Evolutionary conservation across 2,329 filamentous ascomycete genomes (phyloP).

Genomic region (Fusarium redolens): DNA sequence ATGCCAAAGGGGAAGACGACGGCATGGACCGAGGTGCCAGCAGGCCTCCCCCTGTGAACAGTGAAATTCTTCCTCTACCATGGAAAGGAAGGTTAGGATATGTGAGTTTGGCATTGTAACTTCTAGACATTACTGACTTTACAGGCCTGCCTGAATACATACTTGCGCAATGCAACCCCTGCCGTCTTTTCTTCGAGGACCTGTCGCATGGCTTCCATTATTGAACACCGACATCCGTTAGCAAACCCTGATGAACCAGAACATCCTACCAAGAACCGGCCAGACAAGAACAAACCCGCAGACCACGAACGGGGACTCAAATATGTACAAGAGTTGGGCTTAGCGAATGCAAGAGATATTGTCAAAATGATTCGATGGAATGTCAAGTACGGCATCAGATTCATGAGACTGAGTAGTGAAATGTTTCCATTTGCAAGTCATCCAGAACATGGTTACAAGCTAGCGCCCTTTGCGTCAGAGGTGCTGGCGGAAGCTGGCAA

Average conservation of each 20-base stretch:
- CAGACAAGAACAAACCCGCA: conserved; percentile 77
- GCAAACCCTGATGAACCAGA: conserved; percentile 79
- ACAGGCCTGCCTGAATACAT: conserved; percentile 90
- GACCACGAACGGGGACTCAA: conserved; percentile 73
- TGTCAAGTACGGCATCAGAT: conserved; percentile 89
- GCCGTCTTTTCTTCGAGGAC: conserved; percentile 92
- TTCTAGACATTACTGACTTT: conserved; percentile 17
- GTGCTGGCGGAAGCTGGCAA: conserved; percentile 80
- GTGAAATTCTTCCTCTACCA: conserved; percentile 83
- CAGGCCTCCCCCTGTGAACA: conserved; percentile 83
- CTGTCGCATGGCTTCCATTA: conserved; percentile 88
- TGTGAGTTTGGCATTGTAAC: conserved; percentile 61
- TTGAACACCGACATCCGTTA: conserved; percentile 88
- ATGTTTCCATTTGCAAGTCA: conserved; percentile 98
- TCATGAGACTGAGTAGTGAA: conserved; percentile 91
- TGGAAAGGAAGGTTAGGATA: conserved; percentile 93
- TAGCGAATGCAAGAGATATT: conserved; percentile 86
- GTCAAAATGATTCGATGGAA: conserved; percentile 92
- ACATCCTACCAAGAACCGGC: conserved; percentile 86
- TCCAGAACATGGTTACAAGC: conserved; percentile 83
- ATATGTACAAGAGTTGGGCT: conserved; percentile 80
- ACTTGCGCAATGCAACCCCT: conserved; percentile 82
- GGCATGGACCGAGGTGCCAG: conserved; percentile 52
- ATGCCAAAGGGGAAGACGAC: conserved; percentile 38
- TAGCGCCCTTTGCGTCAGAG: conserved; percentile 85